Evolutionary conservation across 495 filamentous ascomycete species (phyloP).

Genomic region (Aspergillus homomorphus): DNA sequence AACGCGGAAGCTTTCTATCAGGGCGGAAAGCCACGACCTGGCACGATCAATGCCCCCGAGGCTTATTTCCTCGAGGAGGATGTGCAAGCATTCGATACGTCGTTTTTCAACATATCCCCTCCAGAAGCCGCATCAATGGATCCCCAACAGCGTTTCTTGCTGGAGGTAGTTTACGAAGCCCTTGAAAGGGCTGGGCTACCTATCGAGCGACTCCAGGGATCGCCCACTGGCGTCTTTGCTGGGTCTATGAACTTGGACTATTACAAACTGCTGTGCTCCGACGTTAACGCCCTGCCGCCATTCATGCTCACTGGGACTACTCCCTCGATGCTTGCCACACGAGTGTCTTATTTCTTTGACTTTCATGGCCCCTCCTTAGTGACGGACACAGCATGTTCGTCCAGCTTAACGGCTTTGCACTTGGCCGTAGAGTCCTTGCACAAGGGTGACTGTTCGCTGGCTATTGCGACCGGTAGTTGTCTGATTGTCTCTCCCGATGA

Average conservation of each 20-base stretch:
- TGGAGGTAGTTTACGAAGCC: constrained; percentile 58
- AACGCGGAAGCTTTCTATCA: constrained; percentile 33
- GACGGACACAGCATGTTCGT: constrained; percentile 58
- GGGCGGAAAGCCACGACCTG: constrained; percentile 17
- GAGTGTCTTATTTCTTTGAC: constrained; percentile 57
- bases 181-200: constrained; percentile 47
- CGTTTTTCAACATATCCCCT: constrained; percentile 57
- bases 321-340: constrained; percentile 46
- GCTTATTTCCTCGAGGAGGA: constrained; percentile 43
- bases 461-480: constrained; percentile 38
- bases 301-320: constrained; percentile 53
- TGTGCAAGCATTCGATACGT: constrained; percentile 39
- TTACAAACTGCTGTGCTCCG: constrained; percentile 34
- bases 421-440: constrained; percentile 43
- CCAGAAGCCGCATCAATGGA: constrained; percentile 47
- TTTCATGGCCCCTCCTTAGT: constrained; percentile 53
- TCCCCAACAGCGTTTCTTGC: constrained; percentile 49
- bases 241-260: constrained; percentile 45
- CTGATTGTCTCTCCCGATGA: constrained; percentile 33
- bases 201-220: constrained; percentile 33
- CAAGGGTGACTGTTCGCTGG: constrained; percentile 36
- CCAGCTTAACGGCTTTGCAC: constrained; percentile 43
- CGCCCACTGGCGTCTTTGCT: constrained; percentile 43
- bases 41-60: constrained; percentile 22
- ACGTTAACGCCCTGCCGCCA: constrained; percentile 40